These are phyloP conservation scores for Prototheca wickerhamii DNA, from an alignment of 163 green algal genomes.

Conservation along the genomic window DNA sequence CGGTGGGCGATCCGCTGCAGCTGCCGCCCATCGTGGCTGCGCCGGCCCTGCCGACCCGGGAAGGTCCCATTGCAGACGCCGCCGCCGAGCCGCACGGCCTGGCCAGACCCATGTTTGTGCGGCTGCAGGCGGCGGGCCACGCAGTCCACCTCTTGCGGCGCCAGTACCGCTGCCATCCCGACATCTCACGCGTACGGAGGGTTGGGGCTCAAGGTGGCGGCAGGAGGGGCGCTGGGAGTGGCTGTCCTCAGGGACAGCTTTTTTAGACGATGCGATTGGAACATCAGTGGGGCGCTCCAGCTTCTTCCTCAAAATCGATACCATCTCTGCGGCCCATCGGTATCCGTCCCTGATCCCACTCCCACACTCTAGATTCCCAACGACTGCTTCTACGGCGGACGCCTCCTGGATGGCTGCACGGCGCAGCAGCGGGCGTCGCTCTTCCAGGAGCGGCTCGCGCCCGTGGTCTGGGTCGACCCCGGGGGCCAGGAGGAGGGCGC, in stretches of 20 bases:
- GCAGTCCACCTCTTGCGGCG: conserved; percentile 51
- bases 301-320: not conserved
- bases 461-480: conserved; percentile 50
- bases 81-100: conserved; percentile 32
- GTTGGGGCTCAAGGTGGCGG: not conserved
- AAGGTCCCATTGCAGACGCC: conserved; percentile 3
- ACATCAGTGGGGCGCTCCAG: too few relatives aligned
- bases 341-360: not conserved
- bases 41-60: conserved; percentile 32
- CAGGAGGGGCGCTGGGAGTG: not conserved
- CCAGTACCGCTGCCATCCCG: conserved; percentile 86
- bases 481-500: conserved; percentile 24
- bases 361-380: conserved; percentile 43
- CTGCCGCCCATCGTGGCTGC: conserved; percentile 73
- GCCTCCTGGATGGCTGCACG: conserved; percentile 61
- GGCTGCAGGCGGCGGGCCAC: conserved; percentile 57
- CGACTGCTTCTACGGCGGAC: conserved; percentile 64
- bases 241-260: too few relatives aligned
- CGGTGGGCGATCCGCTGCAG: conserved; percentile 83
- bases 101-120: conserved; percentile 66
- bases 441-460: conserved; percentile 44
- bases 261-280: too few relatives aligned
- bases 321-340: not conserved
- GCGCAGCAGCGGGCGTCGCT: conserved; percentile 40
- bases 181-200: conserved; percentile 33